Conservation (phyloP, 2,329 filamentous ascomycete genomes). For the Metarhizium humberi region DNA sequence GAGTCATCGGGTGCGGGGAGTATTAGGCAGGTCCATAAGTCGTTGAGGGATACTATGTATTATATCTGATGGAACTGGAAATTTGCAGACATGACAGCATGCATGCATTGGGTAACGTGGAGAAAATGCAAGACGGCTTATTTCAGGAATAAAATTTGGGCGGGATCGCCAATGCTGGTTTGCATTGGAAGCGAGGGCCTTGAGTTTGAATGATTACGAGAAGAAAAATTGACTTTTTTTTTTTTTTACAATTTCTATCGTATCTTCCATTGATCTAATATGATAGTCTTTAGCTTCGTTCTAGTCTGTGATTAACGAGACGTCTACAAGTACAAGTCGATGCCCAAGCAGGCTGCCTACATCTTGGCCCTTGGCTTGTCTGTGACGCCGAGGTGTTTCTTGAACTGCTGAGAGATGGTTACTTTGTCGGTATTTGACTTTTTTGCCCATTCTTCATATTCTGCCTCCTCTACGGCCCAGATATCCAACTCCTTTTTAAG, state of each 20-base stretch:
- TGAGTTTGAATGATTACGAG: too few relatives aligned
- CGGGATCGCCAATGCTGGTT: too few relatives aligned
- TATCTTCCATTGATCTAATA: neutral
- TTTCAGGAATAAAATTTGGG: too few relatives aligned
- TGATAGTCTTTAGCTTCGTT: neutral
- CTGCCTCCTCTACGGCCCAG: conserved; percentile 48
- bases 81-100: neutral
- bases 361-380: conserved; percentile 17
- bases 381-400: conserved; percentile 37
- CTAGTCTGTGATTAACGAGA: neutral
- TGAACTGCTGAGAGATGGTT: conserved; percentile 39
- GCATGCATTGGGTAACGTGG: too few relatives aligned
- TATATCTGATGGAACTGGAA: conserved; percentile 34
- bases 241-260: neutral
- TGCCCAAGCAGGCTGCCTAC: conserved; percentile 5
- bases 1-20: conserved; percentile 1
- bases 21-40: conserved; percentile 28
- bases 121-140: too few relatives aligned
- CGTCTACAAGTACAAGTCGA: neutral
- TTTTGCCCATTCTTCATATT: conserved; percentile 46
- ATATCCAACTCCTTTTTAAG: conserved; percentile 44
- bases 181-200: too few relatives aligned
- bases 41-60: conserved; percentile 41
- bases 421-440: conserved; percentile 43
- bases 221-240: neutral